phyloP scores from a whole-genome alignment of 306 rosid species.

The cucumber (Cucumis sativus) region DNA sequence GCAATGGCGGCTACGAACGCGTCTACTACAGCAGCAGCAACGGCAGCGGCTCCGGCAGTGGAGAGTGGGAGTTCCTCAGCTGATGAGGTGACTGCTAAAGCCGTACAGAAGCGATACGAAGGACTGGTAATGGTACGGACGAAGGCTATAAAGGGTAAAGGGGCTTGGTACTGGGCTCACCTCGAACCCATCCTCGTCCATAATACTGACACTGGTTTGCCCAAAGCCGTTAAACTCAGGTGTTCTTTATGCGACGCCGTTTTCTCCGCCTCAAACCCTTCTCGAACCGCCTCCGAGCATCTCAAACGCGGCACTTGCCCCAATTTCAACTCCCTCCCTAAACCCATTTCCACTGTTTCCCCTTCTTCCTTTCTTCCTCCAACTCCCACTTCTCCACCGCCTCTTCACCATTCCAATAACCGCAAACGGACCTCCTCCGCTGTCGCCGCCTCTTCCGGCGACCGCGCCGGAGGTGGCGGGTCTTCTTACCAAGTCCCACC shows the following conservation, averaged over 20 bases:
- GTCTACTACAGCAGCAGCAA: conserved; percentile 20
- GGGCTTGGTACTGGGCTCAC: conserved; percentile 98
- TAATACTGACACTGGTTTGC: conserved; percentile 57
- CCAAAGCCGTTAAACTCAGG: conserved; percentile 86
- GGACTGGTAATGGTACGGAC: conserved; percentile 69
- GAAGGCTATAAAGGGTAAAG: conserved; percentile 88
- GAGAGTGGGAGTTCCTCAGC: conserved; percentile 14
- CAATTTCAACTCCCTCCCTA: conserved; percentile 48
- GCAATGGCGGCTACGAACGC: conserved; percentile 64
- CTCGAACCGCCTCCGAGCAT: conserved; percentile 90
- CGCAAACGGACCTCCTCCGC: conserved; percentile 51
- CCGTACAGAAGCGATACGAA: conserved; percentile 67
- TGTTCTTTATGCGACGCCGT: conserved; percentile 80
- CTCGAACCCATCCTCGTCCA: conserved; percentile 63
- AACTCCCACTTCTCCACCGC: conserved; percentile 16
- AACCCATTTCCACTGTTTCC: conserved; percentile 71
- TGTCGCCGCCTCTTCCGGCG: conserved; percentile 7
- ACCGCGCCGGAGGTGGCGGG: conserved; percentile 2
- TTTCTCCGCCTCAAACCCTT: conserved; percentile 91
- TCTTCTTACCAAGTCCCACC: conserved; percentile 33
- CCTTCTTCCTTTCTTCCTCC: conserved; percentile 20
- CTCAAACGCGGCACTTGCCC: conserved; percentile 97
- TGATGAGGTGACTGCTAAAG: conserved; percentile 58
- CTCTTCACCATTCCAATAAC: conserved; percentile 21
- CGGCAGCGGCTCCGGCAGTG: conserved; percentile 19